Conservation (phyloP, 2,329 filamentous ascomycete species). For the Chalaropsis thielavioides region DNA sequence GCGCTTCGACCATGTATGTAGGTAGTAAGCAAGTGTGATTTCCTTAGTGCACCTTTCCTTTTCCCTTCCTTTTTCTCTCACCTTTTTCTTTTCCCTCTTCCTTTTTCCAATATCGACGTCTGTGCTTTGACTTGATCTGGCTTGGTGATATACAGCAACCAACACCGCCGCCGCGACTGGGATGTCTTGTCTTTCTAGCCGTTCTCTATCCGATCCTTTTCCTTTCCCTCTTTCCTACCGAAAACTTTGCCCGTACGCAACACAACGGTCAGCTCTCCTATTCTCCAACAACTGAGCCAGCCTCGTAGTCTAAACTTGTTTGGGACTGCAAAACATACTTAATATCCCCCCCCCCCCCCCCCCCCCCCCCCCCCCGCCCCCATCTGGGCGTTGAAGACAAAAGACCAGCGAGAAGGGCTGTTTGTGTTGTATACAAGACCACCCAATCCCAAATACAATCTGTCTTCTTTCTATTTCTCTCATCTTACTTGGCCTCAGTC, state of each 20-base stretch:
- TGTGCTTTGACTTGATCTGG: neutral
- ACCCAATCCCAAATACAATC: neutral
- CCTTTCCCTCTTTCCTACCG: neutral
- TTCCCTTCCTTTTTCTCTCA: neutral
- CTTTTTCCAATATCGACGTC: neutral
- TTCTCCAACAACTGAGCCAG: neutral
- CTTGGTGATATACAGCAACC: neutral
- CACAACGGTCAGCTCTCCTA: neutral
- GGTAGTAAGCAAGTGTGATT: too few relatives aligned
- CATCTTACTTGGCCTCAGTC: neutral
- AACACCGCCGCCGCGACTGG: neutral
- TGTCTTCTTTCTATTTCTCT: neutral
- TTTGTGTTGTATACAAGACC: neutral
- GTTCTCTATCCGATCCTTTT: neutral
- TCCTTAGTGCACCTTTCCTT: too few relatives aligned
- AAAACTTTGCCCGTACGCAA: neutral
- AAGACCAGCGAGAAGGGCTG: neutral
- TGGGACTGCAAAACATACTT: neutral
- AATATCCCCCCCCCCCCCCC: neutral
- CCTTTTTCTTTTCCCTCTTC: neutral
- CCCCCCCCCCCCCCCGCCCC: neutral
- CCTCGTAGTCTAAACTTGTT: neutral
- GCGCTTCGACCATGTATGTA: too few relatives aligned
- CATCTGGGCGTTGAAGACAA: neutral
- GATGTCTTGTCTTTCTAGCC: neutral